Evolutionary conservation across 2,329 filamentous ascomycete species (phyloP).

Genomic region (Onygenales sp.): DNA sequence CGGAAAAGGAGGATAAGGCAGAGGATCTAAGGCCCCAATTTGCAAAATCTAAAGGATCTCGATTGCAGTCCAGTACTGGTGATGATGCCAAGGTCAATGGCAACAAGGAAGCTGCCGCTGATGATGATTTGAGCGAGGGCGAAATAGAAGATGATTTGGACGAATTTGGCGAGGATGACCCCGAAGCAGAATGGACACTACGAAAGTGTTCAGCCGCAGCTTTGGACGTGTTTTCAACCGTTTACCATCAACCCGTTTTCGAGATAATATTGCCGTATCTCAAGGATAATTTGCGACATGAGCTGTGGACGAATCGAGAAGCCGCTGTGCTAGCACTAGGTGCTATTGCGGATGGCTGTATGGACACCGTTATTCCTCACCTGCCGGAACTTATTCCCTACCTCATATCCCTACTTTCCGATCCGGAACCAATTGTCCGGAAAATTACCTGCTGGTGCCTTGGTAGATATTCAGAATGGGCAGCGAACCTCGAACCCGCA

Average conservation of each 20-base stretch:
- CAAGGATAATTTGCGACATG: slow-evolving; percentile 76
- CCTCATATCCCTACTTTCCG: slow-evolving; percentile 73
- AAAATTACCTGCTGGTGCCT: slow-evolving; percentile 98
- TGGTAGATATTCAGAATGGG: slow-evolving; percentile 88
- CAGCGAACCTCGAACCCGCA: slow-evolving; percentile 60
- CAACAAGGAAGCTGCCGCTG: slow-evolving; percentile 46
- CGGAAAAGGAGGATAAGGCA: slow-evolving; percentile 78
- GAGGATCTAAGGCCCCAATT: slow-evolving; percentile 92
- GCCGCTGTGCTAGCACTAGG: slow-evolving; percentile 89
- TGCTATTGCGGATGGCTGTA: slow-evolving; percentile 89
- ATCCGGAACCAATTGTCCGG: slow-evolving; percentile 79
- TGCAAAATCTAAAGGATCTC: slow-evolving; percentile 58
- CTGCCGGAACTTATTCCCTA: slow-evolving; percentile 85
- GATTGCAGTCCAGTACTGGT: slow-evolving; percentile 41
- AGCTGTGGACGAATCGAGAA: slow-evolving; percentile 86
- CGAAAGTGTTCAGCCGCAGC: slow-evolving; percentile 95
- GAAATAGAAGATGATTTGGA: slow-evolving; percentile 64
- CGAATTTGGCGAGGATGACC: slow-evolving; percentile 59
- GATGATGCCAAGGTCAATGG: slow-evolving; percentile 37
- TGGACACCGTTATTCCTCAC: slow-evolving; percentile 80
- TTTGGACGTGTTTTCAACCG: slow-evolving; percentile 83
- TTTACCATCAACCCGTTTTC: slow-evolving; percentile 83
- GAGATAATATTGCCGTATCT: slow-evolving; percentile 86
- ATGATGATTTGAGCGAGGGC: slow-evolving; percentile 76
- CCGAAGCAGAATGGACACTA: slow-evolving; percentile 89